Percentiles rank a stretch among this genome's conserved stretches.
These are phyloP conservation scores for Grosmannia huntii DNA, from an alignment of 2,329 filamentous ascomycete genomes.

Conservation along the genomic window DNA sequence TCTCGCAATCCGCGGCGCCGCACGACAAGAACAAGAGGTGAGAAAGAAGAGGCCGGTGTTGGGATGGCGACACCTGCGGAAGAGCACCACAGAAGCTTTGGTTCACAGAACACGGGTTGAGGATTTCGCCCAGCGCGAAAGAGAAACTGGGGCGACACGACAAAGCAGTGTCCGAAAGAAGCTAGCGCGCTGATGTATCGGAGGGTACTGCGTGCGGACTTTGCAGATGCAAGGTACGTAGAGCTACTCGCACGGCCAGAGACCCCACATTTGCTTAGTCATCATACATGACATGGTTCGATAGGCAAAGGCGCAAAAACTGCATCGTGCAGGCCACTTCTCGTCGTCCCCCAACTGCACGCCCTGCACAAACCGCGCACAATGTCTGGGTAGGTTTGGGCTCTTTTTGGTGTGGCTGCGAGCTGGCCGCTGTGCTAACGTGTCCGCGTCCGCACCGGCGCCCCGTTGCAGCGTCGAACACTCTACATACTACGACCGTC, in stretches of 20 bases:
- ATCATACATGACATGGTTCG: background rate
- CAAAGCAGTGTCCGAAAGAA: background rate
- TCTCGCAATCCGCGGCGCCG: background rate
- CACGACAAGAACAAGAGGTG: background rate
- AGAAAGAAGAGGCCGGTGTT: background rate
- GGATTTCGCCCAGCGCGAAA: background rate
- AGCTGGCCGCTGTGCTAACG: background rate
- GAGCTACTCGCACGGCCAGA: background rate
- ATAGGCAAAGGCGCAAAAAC: too few species aligned
- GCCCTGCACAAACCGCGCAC: too few species aligned
- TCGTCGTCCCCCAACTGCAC: too few species aligned
- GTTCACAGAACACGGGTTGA: background rate
- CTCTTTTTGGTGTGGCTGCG: too few species aligned
- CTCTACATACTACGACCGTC: constrained; percentile 79
- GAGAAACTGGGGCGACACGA: background rate
- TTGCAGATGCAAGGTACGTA: background rate
- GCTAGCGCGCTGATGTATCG: background rate
- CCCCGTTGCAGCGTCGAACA: constrained; percentile 26
- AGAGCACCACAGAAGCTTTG: background rate
- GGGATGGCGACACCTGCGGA: background rate
- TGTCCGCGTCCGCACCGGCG: background rate
- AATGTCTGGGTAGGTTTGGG: too few species aligned
- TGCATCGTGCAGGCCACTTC: too few species aligned
- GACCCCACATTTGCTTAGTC: background rate
- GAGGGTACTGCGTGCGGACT: too few species aligned